Conservation (phyloP, 371 early-diverging fungal species). For the Rhizopus sp. region DNA sequence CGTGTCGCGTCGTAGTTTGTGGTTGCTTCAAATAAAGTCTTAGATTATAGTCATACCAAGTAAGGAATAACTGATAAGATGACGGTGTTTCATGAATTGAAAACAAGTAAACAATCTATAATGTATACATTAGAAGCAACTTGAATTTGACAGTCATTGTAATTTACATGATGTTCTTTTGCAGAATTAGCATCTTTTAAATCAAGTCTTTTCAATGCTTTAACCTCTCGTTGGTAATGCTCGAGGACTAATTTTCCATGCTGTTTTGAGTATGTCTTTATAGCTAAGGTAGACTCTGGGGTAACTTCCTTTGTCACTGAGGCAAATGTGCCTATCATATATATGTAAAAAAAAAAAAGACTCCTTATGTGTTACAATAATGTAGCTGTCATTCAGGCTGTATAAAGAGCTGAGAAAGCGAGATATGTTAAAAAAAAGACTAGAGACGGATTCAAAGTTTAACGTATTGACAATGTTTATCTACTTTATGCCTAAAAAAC, state of each 20-base stretch:
- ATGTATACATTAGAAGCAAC: neutral
- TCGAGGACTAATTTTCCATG: constrained; percentile 33
- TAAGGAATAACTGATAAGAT: constrained; percentile 30
- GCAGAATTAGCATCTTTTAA: constrained; percentile 22
- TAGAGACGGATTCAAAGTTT: no score
- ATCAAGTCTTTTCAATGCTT: constrained; percentile 30
- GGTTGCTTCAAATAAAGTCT: neutral
- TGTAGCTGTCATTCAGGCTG: neutral
- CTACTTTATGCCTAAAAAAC: no score
- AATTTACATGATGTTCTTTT: constrained; percentile 30
- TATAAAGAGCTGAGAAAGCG: neutral
- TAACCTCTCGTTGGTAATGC: constrained; percentile 43
- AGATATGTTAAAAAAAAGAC: neutral
- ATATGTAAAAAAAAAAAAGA: neutral
- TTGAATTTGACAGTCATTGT: neutral
- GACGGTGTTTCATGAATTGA: constrained; percentile 16
- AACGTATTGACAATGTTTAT: no score
- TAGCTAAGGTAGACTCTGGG: constrained; percentile 19
- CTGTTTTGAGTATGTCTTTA: constrained; percentile 41
- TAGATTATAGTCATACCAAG: constrained; percentile 31
- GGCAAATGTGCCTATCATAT: constrained; percentile 38
- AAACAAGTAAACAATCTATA: constrained; percentile 37
- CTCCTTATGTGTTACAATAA: neutral
- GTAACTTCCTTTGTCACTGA: constrained; percentile 25
- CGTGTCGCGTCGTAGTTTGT: neutral